Evolutionary conservation across 768 basidiomycete genomes (phyloP).

Genomic region (Aureoboletus auriporus): DNA sequence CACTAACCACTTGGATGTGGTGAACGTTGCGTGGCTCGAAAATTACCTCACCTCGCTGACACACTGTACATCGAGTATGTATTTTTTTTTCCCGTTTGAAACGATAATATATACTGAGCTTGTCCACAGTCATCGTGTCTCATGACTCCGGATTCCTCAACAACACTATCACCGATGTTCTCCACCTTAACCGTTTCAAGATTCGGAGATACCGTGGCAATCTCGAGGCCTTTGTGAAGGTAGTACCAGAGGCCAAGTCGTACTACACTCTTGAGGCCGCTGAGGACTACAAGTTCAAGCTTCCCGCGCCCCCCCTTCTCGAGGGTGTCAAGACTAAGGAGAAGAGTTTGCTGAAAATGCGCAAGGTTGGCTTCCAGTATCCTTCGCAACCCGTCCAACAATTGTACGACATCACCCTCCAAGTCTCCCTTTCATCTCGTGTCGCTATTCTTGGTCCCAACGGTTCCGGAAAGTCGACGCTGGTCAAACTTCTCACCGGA

Average conservation of each 20-base stretch:
- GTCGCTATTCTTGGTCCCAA: conserved; percentile 98
- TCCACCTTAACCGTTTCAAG: conserved; percentile 98
- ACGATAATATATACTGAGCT: conserved; percentile 7
- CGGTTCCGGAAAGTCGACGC: conserved; percentile 97
- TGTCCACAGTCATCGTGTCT: conserved; percentile 78
- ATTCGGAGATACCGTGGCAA: conserved; percentile 93
- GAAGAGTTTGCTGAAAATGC: conserved; percentile 96
- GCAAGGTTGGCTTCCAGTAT: conserved; percentile 97
- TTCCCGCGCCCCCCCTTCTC: conserved; percentile 93
- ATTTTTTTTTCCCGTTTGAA: neutral
- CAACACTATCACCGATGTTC: conserved; percentile 96
- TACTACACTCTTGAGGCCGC: conserved; percentile 95
- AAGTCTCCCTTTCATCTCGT: conserved; percentile 97
- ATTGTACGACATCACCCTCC: conserved; percentile 90
- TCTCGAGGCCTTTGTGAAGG: conserved; percentile 90
- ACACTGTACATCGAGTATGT: conserved; percentile 87
- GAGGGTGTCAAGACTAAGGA: conserved; percentile 99
- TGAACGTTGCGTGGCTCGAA: conserved; percentile 98
- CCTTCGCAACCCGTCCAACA: conserved; percentile 83
- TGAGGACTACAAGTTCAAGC: conserved; percentile 98
- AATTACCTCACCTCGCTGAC: conserved; percentile 84
- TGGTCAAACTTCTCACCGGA: conserved; percentile 95
- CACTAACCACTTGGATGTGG: conserved; percentile 94
- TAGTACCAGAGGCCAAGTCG: conserved; percentile 94
- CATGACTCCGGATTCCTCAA: conserved; percentile 98